Evolutionary conservation across 2,329 filamentous ascomycete species (phyloP).

Genomic region (Epichloe coenophiala): DNA sequence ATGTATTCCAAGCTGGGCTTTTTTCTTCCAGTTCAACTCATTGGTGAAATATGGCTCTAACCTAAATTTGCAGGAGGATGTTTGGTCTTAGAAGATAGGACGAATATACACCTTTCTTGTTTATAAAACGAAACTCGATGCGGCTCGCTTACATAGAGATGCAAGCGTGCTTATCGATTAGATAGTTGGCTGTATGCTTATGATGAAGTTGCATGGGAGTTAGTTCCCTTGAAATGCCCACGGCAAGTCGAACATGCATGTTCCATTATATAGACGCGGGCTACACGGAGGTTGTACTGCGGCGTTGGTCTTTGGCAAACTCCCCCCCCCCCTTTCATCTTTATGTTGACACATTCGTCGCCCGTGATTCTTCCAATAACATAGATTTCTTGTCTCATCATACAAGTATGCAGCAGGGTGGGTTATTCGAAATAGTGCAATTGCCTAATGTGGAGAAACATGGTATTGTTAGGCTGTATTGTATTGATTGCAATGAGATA

Average conservation of each 20-base stretch:
- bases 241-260: too few relatives aligned
- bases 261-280: too few relatives aligned
- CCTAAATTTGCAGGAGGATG: conserved; percentile 43
- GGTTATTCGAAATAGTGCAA: not conserved
- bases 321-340: not conserved
- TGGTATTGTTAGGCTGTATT: too few relatives aligned
- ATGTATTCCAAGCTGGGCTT: conserved; percentile 17
- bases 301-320: conserved; percentile 1
- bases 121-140: not conserved
- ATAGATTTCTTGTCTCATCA: not conserved
- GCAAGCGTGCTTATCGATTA: not conserved
- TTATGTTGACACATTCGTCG: not conserved
- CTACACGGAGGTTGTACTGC: not conserved
- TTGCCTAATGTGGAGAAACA: too few relatives aligned
- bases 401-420: not conserved
- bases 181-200: not conserved
- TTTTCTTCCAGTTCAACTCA: not conserved
- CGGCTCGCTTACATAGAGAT: not conserved
- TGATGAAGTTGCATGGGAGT: conserved; percentile 2
- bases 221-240: too few relatives aligned
- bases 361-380: not conserved
- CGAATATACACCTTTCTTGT: not conserved
- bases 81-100: conserved; percentile 42
- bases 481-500: too few relatives aligned
- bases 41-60: not conserved